Conservation (phyloP, 257 asterid species). For the Nicotiana undulata region DNA sequence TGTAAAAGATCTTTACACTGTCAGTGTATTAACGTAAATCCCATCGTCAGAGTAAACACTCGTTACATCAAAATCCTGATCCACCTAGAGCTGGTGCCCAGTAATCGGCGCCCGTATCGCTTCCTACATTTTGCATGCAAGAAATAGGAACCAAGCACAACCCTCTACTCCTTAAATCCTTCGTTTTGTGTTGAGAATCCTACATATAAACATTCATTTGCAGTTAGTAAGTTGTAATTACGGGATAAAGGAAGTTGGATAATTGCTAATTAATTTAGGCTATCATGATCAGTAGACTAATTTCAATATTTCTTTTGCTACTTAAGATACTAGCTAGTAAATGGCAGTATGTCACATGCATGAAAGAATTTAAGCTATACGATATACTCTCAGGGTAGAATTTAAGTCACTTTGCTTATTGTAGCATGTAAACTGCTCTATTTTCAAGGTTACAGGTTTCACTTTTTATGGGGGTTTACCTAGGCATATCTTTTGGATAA, state of each 20-base stretch:
- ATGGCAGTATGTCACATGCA: too few species aligned
- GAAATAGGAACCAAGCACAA: constrained; percentile 78
- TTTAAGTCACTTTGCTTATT: too few species aligned
- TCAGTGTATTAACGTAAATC: constrained; percentile 1
- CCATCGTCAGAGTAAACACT: neutral
- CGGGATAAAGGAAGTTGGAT: neutral
- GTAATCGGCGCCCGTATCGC: constrained; percentile 51
- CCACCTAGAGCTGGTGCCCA: constrained; percentile 43
- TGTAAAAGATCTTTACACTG: neutral
- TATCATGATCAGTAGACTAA: neutral
- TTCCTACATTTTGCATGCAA: constrained; percentile 60
- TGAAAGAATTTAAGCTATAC: too few species aligned
- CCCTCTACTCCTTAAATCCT: constrained; percentile 73
- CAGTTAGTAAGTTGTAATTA: neutral
- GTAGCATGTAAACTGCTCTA: too few species aligned
- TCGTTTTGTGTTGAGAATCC: constrained; percentile 33
- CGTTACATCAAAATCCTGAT: constrained; percentile 22
- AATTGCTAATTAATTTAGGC: neutral
- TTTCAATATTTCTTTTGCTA: neutral
- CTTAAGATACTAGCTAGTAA: neutral
- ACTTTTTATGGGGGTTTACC: too few species aligned
- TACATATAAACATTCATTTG: constrained; percentile 9
- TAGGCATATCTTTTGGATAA: too few species aligned
- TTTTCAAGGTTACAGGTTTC: too few species aligned
- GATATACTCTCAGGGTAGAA: too few species aligned